Base-by-base conservation (phyloP, 2,329 filamentous ascomycete genomes). In the Diaporthe batatas region DNA sequence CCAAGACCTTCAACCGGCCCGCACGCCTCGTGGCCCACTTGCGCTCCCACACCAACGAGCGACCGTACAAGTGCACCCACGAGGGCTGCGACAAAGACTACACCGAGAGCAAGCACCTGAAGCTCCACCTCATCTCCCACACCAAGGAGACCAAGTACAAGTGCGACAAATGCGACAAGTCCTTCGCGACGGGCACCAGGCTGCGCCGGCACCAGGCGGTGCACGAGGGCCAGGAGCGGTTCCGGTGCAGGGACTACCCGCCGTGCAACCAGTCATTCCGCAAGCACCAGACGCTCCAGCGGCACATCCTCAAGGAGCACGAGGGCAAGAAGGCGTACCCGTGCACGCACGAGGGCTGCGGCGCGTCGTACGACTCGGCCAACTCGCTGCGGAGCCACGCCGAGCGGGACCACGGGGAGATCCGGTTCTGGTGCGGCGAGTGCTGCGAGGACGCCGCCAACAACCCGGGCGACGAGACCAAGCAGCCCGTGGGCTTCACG, bases 1-100 rank as follows among this genome's bases (percentile, higher is more conserved):
- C 85, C 72, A 97, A 97, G 83, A 91, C 92, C 8, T 98, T 96
- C 86, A 97, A 97, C 81, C 91, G 96, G 3, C 95, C 94, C 0
- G 93, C 93, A 44, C 91, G 94, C 25, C 71, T 75, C 23, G 44
- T 92, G 73, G 91, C 94, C 73, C 96, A 98, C 79, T 83, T 96
- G 32, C 89, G 94, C 75, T 95, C 93, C 1, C 96, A 98, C 81
- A 96, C 91, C 69, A 94, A 96, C 77, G 93, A 96, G 77, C 91
- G 95, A 1, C 91, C 94, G 0, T 97, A 93, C 81, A 86, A 87
- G 51, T 98, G 96, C 79, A 84, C 87, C 2, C 88, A 92, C 75
- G 83, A 87, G 7, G 91, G 83, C 54, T 98, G 96, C 79, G 89
- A 90, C 78, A 98, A 98, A 84, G 89, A 91, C 54, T 98, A 97